phyloP scores from a whole-genome alignment of 1,284 basidiomycete species.

The Leccinum proliferum region DNA sequence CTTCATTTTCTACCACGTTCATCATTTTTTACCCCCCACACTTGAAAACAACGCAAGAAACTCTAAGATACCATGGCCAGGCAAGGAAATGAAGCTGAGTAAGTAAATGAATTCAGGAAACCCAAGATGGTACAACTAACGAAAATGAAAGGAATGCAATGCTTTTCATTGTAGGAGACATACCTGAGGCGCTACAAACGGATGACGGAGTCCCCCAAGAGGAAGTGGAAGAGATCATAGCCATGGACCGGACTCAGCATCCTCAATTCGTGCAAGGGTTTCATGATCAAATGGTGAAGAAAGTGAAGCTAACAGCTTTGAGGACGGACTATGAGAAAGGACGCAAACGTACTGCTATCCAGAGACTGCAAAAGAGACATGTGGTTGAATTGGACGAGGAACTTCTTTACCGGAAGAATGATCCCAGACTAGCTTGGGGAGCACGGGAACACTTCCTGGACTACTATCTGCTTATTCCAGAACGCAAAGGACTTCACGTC shows the following conservation, averaged over 20 bases:
- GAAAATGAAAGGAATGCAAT: too few species aligned
- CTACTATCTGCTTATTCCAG: neutral
- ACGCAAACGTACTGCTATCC: neutral
- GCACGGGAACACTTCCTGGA: conserved; percentile 1
- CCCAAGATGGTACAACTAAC: neutral
- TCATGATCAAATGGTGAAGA: neutral
- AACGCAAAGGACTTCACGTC: neutral
- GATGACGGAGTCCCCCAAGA: neutral
- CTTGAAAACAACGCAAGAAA: too few species aligned
- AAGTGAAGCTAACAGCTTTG: neutral
- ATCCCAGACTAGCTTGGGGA: neutral
- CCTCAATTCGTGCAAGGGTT: neutral
- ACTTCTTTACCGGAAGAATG: neutral
- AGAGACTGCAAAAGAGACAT: neutral
- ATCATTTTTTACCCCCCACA: too few species aligned
- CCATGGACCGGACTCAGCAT: neutral
- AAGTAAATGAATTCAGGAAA: neutral
- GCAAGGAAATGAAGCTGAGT: too few species aligned
- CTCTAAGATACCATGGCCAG: too few species aligned
- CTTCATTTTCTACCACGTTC: too few species aligned
- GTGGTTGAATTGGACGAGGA: neutral
- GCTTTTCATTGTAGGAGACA: neutral
- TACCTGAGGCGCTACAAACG: neutral
- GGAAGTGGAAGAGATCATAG: neutral
- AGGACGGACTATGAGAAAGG: neutral